These are phyloP conservation scores for Fusarium mangiferae DNA, from an alignment of 2,329 filamentous ascomycete species.

Conservation along the genomic window DNA sequence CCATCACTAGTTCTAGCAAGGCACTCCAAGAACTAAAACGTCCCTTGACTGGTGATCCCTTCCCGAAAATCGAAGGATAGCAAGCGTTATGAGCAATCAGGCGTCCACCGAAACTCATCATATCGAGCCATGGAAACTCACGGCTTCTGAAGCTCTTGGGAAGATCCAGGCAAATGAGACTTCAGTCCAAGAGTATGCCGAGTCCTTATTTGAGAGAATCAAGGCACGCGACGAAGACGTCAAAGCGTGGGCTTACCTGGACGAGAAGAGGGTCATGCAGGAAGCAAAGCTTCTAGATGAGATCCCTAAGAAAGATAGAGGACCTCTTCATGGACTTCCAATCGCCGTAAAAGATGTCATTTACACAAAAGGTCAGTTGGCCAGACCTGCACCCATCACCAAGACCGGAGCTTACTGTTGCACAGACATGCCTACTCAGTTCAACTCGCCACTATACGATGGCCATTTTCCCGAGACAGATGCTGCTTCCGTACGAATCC, in stretches of 20 bases:
- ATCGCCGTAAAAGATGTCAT: constrained; percentile 71
- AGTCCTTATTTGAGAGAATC: constrained; percentile 58
- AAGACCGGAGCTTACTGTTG: constrained; percentile 34
- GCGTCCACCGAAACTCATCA: constrained; percentile 3
- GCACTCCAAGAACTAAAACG: no score
- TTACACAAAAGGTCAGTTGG: no score
- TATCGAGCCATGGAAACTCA: constrained; percentile 44
- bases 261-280: constrained; percentile 56
- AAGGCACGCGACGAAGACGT: constrained; percentile 55
- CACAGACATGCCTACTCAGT: constrained; percentile 66
- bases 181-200: constrained; percentile 61
- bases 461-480: constrained; percentile 59
- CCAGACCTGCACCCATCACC: no score
- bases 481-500: constrained; percentile 61
- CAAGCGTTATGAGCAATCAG: no score
- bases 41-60: no score
- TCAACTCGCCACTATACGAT: constrained; percentile 66
- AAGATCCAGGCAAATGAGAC: constrained; percentile 55
- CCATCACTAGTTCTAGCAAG: no score
- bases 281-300: constrained; percentile 63
- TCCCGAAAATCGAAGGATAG: no score
- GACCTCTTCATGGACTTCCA: constrained; percentile 67
- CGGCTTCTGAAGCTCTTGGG: constrained; percentile 56
- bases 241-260: constrained; percentile 62
- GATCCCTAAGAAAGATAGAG: constrained; percentile 58